Conservation (phyloP, 306 rosid genomes). For the Canavalia gladiata region DNA sequence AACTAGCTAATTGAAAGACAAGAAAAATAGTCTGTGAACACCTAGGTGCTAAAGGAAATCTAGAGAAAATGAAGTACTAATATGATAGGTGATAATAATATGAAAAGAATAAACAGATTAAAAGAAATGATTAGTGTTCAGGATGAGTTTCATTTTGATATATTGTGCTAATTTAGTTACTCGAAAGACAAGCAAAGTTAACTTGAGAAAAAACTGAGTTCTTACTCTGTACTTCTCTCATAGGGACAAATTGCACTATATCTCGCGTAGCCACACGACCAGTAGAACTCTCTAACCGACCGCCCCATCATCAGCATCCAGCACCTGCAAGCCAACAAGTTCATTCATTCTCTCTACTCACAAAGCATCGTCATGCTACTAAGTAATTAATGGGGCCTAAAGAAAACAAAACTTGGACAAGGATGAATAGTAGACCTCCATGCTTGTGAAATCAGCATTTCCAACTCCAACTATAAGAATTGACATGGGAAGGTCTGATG, state of each 20-base stretch:
- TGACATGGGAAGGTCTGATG: constrained; percentile 90
- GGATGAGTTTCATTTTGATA: no score
- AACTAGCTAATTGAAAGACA: no score
- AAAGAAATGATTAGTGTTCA: no score
- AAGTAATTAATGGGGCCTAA: neutral
- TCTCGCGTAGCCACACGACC: constrained; percentile 85
- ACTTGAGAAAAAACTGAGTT: neutral
- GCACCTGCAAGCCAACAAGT: constrained; percentile 55
- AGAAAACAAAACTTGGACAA: neutral
- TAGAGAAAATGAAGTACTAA: no score
- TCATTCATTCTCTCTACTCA: constrained; percentile 25
- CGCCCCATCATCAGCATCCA: constrained; percentile 87
- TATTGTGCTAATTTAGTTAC: no score
- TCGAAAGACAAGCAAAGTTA: neutral
- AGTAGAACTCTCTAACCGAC: constrained; percentile 64
- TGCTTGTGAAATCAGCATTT: constrained; percentile 74
- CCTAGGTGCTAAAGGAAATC: no score
- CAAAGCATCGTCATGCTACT: constrained; percentile 9
- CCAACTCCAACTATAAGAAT: constrained; percentile 94
- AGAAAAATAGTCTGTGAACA: no score
- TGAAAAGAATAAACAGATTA: neutral
- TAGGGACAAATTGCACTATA: constrained; percentile 87
- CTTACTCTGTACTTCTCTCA: constrained; percentile 75
- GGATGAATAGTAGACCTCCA: constrained; percentile 76
- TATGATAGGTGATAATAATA: no score